These are phyloP conservation scores for Scheffersomyces quercinus DNA, from an alignment of 1,139 yeast genomes.

Conservation along the genomic window DNA sequence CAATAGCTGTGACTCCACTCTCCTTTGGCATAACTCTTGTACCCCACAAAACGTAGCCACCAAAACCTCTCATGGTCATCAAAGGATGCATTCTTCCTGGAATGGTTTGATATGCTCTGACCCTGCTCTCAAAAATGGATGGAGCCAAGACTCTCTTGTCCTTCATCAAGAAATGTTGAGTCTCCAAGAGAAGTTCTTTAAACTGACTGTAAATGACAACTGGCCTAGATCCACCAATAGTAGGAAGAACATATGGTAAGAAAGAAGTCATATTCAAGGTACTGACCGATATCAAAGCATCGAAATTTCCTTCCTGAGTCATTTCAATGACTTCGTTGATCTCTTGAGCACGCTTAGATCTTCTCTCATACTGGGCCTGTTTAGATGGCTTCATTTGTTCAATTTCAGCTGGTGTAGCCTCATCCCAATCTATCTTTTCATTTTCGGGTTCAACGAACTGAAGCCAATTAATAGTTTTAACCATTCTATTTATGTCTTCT, in stretches of 20 bases:
- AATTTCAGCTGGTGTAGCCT: conserved; percentile 52
- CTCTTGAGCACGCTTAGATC: conserved; percentile 58
- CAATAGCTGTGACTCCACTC: conserved; percentile 52
- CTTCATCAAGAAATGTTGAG: conserved; percentile 64
- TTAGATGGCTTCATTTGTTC: conserved; percentile 58
- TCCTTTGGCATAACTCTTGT: conserved; percentile 76
- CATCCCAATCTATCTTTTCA: conserved; percentile 52
- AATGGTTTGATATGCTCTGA: conserved; percentile 85
- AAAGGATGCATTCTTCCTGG: conserved; percentile 94
- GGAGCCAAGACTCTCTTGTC: conserved; percentile 82
- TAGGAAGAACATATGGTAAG: conserved; percentile 60
- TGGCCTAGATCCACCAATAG: conserved; percentile 85
- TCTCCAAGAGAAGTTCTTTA: conserved; percentile 75
- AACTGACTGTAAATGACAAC: conserved; percentile 77
- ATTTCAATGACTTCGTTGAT: conserved; percentile 54
- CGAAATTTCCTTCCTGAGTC: conserved; percentile 59
- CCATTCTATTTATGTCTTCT: conserved; percentile 51
- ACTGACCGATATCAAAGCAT: conserved; percentile 73
- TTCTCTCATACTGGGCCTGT: conserved; percentile 66
- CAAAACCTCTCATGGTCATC: conserved; percentile 92
- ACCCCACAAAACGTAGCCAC: conserved; percentile 85
- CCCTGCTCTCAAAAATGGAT: conserved; percentile 76
- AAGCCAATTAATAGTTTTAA: conserved; percentile 73
- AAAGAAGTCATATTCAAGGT: conserved; percentile 70
- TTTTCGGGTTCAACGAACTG: conserved; percentile 81